Evolutionary conservation across 352 stramenopile genomes (phyloP).

Genomic region (Phytophthora tentaculata): DNA sequence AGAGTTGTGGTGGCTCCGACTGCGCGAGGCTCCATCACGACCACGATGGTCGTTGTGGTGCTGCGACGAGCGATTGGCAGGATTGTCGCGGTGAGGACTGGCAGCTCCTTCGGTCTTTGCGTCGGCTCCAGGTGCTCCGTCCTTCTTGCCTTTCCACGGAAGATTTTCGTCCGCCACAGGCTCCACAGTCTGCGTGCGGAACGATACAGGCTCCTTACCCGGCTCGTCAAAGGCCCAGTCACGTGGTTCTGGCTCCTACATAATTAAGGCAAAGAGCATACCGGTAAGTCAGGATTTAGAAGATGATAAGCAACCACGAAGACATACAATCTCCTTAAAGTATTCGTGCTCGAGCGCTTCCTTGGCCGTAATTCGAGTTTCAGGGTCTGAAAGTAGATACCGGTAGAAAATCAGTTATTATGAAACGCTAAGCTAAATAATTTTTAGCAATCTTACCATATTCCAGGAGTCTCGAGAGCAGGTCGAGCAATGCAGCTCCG

Average conservation of each 20-base stretch:
- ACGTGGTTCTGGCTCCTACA: constrained; percentile 80
- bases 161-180: constrained; percentile 73
- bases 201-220: constrained; percentile 85
- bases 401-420: neutral
- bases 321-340: constrained; percentile 89
- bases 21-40: constrained; percentile 41
- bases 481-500: constrained; percentile 76
- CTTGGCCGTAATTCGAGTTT: constrained; percentile 90
- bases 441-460: constrained; percentile 55
- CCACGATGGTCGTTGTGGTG: constrained; percentile 51
- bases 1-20: constrained; percentile 57
- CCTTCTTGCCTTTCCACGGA: constrained; percentile 74
- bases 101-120: constrained; percentile 31
- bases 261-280: constrained; percentile 3
- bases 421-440: neutral
- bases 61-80: constrained; percentile 33
- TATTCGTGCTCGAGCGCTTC: constrained; percentile 94
- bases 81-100: constrained; percentile 43
- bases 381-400: constrained; percentile 88
- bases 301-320: neutral
- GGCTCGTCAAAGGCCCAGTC: constrained; percentile 90
- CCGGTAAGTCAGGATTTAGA: neutral
- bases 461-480: constrained; percentile 80
- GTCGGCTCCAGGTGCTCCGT: constrained; percentile 37
- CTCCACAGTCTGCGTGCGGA: constrained; percentile 86